These are phyloP conservation scores for Sungouiella thailandica DNA, from an alignment of 805 yeast genomes.

Conservation along the genomic window DNA sequence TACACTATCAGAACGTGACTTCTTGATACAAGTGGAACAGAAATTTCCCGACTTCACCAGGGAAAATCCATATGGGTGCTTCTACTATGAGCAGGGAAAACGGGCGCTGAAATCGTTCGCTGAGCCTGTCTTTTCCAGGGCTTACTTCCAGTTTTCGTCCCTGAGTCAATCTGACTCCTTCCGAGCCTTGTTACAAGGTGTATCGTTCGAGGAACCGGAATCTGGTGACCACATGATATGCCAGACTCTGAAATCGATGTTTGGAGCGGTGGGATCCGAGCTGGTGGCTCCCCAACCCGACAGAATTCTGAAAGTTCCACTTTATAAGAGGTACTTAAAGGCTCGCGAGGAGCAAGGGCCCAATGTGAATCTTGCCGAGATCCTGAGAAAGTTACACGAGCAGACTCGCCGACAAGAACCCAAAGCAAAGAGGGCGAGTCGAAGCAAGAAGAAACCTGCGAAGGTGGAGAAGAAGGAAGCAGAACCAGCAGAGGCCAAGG, in stretches of 20 bases:
- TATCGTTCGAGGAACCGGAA: conserved; percentile 21
- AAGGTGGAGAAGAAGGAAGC: conserved; percentile 1
- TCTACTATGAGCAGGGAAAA: conserved; percentile 16
- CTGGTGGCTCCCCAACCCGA: neutral
- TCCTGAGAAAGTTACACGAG: neutral
- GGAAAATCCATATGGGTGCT: neutral
- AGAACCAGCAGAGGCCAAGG: neutral
- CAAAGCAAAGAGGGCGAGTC: neutral
- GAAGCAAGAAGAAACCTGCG: neutral
- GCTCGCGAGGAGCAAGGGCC: neutral
- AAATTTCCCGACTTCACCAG: conserved; percentile 1
- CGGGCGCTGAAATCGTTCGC: conserved; percentile 15
- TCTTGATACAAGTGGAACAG: conserved; percentile 18
- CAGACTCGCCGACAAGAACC: too few relatives aligned
- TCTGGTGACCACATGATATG: conserved; percentile 22
- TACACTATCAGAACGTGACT: conserved; percentile 10
- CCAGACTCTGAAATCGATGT: conserved; percentile 8
- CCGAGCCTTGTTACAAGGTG: conserved; percentile 7
- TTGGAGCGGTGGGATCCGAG: conserved; percentile 7
- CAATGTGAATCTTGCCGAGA: neutral
- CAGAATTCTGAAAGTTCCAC: neutral
- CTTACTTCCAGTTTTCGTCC: conserved; percentile 12
- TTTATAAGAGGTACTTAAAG: neutral
- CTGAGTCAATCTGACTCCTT: conserved; percentile 7
- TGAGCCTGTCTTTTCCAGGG: conserved; percentile 16